Conservation (phyloP, 331 rosid genomes). For the Spiraea crenata region DNA sequence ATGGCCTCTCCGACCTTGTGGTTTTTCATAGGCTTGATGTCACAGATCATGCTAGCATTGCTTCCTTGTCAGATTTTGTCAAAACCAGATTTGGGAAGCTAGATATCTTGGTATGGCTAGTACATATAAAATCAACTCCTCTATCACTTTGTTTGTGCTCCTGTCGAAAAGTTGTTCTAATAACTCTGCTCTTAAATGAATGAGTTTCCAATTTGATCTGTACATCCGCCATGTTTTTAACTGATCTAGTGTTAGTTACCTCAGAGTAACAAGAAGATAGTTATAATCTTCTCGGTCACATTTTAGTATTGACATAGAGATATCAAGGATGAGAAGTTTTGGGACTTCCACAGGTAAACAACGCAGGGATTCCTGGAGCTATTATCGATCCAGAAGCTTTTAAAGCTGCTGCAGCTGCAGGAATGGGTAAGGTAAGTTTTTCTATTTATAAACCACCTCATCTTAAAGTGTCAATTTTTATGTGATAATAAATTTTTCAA, state of each 20-base stretch:
- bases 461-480: too few species aligned
- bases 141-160: background rate
- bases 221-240: too few species aligned
- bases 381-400: constrained; percentile 23
- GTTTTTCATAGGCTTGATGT: constrained; percentile 65
- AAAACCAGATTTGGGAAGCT: constrained; percentile 46
- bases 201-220: too few species aligned
- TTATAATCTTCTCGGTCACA: too few species aligned
- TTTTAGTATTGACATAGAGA: background rate
- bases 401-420: background rate
- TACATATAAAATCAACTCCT: background rate
- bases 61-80: constrained; percentile 44
- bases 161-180: background rate
- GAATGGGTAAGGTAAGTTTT: constrained; percentile 19
- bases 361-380: constrained; percentile 54
- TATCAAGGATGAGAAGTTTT: background rate
- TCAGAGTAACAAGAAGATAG: too few species aligned
- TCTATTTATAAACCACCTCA: too few species aligned
- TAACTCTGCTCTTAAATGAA: background rate
- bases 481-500: too few species aligned
- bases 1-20: constrained; percentile 27
- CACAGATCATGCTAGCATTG: constrained; percentile 42
- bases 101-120: constrained; percentile 31
- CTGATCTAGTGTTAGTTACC: too few species aligned
- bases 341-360: constrained; percentile 42